Evolutionary conservation across 805 yeast species (phyloP).

Genomic region (Wilhelminamyces savonicus): DNA sequence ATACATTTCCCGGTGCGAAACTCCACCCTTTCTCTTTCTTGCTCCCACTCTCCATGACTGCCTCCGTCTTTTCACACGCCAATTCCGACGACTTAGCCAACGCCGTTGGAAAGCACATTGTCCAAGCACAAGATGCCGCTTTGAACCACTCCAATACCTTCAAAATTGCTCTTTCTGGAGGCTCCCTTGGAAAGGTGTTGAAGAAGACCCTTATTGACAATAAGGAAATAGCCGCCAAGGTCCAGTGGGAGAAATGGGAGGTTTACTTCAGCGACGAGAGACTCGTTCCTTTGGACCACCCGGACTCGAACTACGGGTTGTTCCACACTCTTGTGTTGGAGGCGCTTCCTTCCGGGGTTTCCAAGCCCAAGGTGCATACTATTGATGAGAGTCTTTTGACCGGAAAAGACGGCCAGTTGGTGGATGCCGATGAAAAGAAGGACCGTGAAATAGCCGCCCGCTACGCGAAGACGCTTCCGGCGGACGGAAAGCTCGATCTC

Average conservation of each 20-base stretch:
- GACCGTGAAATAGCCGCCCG: constrained; percentile 49
- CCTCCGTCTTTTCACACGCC: constrained; percentile 44
- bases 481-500: constrained; percentile 46
- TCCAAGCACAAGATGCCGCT: constrained; percentile 57
- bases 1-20: too few relatives aligned
- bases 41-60: too few relatives aligned
- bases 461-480: constrained; percentile 56
- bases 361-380: constrained; percentile 56
- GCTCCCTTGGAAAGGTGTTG: constrained; percentile 75
- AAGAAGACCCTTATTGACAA: constrained; percentile 62
- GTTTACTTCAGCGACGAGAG: constrained; percentile 90
- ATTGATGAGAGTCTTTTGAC: constrained; percentile 59
- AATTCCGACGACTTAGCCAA: constrained; percentile 57
- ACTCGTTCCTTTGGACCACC: constrained; percentile 73
- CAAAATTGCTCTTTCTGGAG: constrained; percentile 84
- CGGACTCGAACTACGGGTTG: constrained; percentile 81
- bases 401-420: constrained; percentile 38
- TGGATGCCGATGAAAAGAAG: constrained; percentile 42
- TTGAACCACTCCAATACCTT: constrained; percentile 43
- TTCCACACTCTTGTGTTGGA: constrained; percentile 60
- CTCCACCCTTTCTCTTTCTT: too few relatives aligned
- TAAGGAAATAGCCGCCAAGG: constrained; percentile 31
- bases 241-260: constrained; percentile 71
- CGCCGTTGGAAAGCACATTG: constrained; percentile 57
- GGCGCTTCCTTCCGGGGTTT: constrained; percentile 32